These are phyloP conservation scores for Haematococcus lacustris DNA, from an alignment of 139 green algal genomes.

Conservation along the genomic window DNA sequence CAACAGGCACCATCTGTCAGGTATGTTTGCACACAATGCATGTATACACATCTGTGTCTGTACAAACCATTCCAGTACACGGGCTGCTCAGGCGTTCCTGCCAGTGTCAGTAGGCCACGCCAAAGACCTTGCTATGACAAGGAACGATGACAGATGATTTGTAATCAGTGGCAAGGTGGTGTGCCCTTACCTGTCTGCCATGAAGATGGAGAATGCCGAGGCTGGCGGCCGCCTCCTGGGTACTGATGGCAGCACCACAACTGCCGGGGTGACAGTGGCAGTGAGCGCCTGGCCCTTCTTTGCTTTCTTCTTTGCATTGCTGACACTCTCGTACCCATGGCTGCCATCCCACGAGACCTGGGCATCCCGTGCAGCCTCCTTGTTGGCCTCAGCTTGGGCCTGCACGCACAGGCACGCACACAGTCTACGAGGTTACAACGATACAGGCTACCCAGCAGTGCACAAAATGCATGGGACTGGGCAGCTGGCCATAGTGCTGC, in stretches of 20 bases:
- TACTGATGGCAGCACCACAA: not conserved
- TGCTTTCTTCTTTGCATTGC: not conserved
- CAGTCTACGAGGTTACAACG: not conserved
- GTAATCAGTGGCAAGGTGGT: not conserved
- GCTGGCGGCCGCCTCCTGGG: too few relatives aligned
- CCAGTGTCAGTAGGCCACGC: not conserved
- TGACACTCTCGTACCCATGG: not conserved
- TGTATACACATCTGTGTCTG: not conserved
- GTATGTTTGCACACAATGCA: not conserved
- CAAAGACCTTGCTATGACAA: not conserved
- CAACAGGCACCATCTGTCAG: not conserved
- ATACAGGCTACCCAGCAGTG: not conserved
- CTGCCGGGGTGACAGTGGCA: not conserved
- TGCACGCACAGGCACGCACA: not conserved
- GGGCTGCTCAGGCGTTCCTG: too few relatives aligned
- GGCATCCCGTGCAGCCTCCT: not conserved
- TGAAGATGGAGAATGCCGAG: too few relatives aligned
- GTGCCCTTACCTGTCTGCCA: not conserved
- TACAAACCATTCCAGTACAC: not conserved
- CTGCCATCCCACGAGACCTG: not conserved
- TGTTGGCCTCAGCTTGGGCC: slow-evolving; percentile 1
- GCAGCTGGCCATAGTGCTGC: not conserved
- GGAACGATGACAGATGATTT: not conserved
- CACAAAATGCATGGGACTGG: not conserved
- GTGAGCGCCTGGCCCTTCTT: not conserved